Conservation (phyloP, 228 moss, liverwort and hornwort genomes). For the Sphagnum magellanicum region DNA sequence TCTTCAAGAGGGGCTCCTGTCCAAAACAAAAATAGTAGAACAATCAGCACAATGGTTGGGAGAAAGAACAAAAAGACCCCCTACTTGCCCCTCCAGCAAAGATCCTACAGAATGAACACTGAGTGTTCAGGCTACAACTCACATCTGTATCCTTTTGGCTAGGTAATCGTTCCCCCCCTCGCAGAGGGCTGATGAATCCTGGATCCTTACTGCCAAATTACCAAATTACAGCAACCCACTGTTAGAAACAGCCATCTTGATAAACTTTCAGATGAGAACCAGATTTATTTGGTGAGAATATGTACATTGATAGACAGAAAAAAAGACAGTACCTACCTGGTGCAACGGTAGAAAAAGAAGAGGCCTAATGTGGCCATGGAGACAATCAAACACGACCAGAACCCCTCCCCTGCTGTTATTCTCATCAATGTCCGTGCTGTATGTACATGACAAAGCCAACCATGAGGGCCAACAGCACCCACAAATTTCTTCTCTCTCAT, state of each 20-base stretch:
- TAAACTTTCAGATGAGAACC: no score
- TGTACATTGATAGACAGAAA: background rate
- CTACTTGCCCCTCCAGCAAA: no score
- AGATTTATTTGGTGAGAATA: no score
- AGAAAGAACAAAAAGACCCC: no score
- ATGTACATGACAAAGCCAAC: background rate
- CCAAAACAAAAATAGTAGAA: background rate
- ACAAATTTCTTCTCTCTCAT: no score
- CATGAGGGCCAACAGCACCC: no score
- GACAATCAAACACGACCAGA: conserved; percentile 84
- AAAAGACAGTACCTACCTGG: conserved; percentile 30
- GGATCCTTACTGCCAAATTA: conserved; percentile 74
- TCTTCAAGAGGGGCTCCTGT: conserved; percentile 70
- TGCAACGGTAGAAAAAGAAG: conserved; percentile 81
- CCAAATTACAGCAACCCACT: no score
- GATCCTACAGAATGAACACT: no score
- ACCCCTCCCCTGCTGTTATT: conserved; percentile 79
- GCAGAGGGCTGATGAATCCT: conserved; percentile 60
- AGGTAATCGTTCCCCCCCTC: conserved; percentile 18
- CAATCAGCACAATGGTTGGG: no score
- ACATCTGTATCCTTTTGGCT: conserved; percentile 40
- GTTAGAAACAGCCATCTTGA: background rate
- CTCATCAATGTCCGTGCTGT: conserved; percentile 64
- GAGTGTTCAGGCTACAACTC: conserved; percentile 1
- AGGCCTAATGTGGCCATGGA: conserved; percentile 73